Base-by-base conservation (phyloP, 257 asterid species). In the Nicotiana tabacum region DNA sequence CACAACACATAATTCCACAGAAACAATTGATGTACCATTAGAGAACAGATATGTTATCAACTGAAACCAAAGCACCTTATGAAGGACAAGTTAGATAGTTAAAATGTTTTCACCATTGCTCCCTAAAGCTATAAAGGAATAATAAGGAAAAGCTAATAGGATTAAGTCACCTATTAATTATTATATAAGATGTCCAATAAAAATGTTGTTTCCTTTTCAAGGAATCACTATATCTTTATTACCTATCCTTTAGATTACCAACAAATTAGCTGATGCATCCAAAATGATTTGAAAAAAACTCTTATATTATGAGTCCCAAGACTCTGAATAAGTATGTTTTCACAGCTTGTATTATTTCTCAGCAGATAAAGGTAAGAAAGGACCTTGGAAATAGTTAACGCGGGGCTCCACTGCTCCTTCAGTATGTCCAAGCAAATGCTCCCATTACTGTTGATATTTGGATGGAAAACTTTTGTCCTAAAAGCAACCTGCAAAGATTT, bases 351-450 rank as follows among this genome's bases (percentile, higher is more conserved):
- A 65, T 80, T 48, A 17, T 51, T 65, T 43, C 32, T 80, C 18
- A 80, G 77, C 32, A 66, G 27, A 81, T 9, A 27, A 81, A 51
- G 80, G 78, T 27, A 65, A 81, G 78, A 46, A 66, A 30, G 17
- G 43, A 80, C 83, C 83, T 80, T 80, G 37, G 83, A 80, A 18
- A 80, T 80, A 11, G 83, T 80, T 6, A 80, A 62, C 17, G 76
- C 83, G 43, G 83, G 83, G 62, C 83, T 80, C 83, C 83, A 80
- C 83, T 80, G 83, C 76, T 80, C 83, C 83, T 62, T 80, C 62
- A 80, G 27, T 62, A 80, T 80, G 60, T 80, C 83, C 57, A 80
- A 48, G 77, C 83, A 80, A 43, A 80, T 80, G 32, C 83, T 80
- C 37, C 83, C 83, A 39, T 80, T 80, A 51, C 83, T 80, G 13